Conservation (phyloP, 1,284 basidiomycete species). For the Ceratobasidium papillatum region DNA sequence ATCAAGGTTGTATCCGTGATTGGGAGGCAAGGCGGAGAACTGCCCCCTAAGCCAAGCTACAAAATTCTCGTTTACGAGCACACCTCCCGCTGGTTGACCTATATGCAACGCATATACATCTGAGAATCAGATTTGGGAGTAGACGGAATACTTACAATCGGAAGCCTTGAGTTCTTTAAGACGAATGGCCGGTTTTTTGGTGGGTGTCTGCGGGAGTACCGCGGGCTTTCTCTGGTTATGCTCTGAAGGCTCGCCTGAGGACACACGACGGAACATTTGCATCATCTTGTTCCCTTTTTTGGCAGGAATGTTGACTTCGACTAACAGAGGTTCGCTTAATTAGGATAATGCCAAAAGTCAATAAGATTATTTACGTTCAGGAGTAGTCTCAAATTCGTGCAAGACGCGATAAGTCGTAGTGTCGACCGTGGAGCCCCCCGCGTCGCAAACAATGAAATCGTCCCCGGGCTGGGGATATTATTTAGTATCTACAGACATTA, state of each 20-base stretch:
- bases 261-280: background rate
- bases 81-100: slow-evolving; percentile 26
- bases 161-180: slow-evolving; percentile 27
- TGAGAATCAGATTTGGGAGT: background rate
- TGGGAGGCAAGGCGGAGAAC: background rate
- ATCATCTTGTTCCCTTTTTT: background rate
- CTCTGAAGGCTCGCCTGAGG: background rate
- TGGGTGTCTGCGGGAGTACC: background rate
- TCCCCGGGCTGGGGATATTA: background rate
- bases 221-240: background rate
- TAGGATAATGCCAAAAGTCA: background rate
- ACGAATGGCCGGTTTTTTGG: background rate
- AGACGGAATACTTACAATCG: background rate
- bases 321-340: background rate
- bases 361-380: background rate
- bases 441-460: slow-evolving; percentile 20
- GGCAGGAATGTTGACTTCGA: background rate
- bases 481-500: background rate
- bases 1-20: background rate
- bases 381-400: slow-evolving; percentile 3
- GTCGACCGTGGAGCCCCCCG: slow-evolving; percentile 17
- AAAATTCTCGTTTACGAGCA: slow-evolving; percentile 4
- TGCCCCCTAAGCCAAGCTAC: background rate
- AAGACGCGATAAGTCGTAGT: slow-evolving; percentile 12
- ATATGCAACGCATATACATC: background rate